Percentiles rank a stretch among this genome's conserved stretches.
Conservation (phyloP, 1,284 basidiomycete species). For the Porogramme epimiltina region DNA sequence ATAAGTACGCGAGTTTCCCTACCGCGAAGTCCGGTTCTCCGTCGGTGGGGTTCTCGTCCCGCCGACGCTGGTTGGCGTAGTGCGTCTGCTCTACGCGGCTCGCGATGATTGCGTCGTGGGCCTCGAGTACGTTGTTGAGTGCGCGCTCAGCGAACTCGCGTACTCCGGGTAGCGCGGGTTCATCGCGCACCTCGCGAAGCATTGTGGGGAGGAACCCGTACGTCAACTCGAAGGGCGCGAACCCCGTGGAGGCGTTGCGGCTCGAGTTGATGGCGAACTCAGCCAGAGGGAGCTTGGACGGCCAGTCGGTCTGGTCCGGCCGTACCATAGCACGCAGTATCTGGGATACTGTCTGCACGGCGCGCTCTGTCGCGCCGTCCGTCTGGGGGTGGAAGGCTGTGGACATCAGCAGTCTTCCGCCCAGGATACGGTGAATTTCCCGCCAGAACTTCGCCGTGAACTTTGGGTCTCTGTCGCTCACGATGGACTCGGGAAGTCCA, state of each 20-base stretch:
- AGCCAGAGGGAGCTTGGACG: slow-evolving; percentile 27
- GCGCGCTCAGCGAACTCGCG: slow-evolving; percentile 22
- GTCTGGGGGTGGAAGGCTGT: slow-evolving; percentile 23
- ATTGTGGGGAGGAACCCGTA: slow-evolving; percentile 19
- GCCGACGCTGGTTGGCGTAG: slow-evolving; percentile 27
- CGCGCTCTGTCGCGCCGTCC: slow-evolving; percentile 19
- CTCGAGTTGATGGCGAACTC: slow-evolving; percentile 38
- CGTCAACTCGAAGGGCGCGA: slow-evolving; percentile 39
- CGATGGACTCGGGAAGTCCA: slow-evolving; percentile 24
- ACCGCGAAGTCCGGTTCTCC: slow-evolving; percentile 9
- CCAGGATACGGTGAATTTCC: slow-evolving; percentile 16
- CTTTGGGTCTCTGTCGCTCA: slow-evolving; percentile 26
- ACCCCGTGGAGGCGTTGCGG: slow-evolving; percentile 32
- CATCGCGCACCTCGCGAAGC: background rate
- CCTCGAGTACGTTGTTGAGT: slow-evolving; percentile 15
- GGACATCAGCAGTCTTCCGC: slow-evolving; percentile 19
- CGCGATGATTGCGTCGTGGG: slow-evolving; percentile 24
- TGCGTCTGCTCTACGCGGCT: slow-evolving; percentile 21
- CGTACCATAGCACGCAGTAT: slow-evolving; percentile 21
- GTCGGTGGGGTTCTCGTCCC: slow-evolving; percentile 2
- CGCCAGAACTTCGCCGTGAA: slow-evolving; percentile 27
- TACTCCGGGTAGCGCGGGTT: slow-evolving; percentile 11
- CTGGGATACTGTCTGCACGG: slow-evolving; percentile 18
- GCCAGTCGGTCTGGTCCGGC: slow-evolving; percentile 26
- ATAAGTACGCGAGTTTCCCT: slow-evolving; percentile 35